Evolutionary conservation across 1,284 basidiomycete genomes (phyloP).

Genomic region (Ganoderma multipileum): DNA sequence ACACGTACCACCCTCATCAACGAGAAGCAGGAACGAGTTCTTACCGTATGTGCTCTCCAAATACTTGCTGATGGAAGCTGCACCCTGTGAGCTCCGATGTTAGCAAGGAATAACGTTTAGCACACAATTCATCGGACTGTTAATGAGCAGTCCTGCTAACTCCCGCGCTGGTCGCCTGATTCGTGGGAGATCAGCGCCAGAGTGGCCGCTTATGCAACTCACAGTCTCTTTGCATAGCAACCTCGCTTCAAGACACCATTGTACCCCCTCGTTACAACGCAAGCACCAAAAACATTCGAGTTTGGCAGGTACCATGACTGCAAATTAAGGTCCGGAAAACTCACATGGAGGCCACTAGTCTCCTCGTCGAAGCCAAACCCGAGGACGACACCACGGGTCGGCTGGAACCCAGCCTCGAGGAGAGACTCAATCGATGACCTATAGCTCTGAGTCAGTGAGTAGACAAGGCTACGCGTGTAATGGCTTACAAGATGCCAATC

Average conservation of each 20-base stretch:
- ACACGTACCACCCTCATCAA: conserved; percentile 55
- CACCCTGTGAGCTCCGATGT: conserved; percentile 47
- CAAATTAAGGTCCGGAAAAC: conserved; percentile 13
- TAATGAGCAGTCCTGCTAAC: conserved; percentile 16
- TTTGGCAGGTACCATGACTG: too few species aligned
- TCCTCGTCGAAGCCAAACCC: conserved; percentile 81
- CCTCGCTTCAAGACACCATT: not conserved
- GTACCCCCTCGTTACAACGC: not conserved
- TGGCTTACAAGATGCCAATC: conserved; percentile 59
- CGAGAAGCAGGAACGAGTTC: conserved; percentile 60
- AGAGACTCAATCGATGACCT: conserved; percentile 62
- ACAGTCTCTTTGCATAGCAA: not conserved
- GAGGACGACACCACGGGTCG: conserved; percentile 61
- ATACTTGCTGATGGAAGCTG: conserved; percentile 50
- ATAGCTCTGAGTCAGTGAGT: not conserved
- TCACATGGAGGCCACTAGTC: conserved; percentile 54
- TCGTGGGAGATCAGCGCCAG: not conserved
- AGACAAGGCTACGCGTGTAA: not conserved
- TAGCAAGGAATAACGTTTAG: not conserved
- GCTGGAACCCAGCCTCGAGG: conserved; percentile 58
- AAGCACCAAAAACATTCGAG: not conserved
- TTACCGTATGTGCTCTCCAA: conserved; percentile 58
- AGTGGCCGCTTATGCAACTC: not conserved
- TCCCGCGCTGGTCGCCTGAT: not conserved
- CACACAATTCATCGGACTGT: not conserved